Conservation (phyloP, 805 yeast species). For the Hermanozyma aechmeae region DNA sequence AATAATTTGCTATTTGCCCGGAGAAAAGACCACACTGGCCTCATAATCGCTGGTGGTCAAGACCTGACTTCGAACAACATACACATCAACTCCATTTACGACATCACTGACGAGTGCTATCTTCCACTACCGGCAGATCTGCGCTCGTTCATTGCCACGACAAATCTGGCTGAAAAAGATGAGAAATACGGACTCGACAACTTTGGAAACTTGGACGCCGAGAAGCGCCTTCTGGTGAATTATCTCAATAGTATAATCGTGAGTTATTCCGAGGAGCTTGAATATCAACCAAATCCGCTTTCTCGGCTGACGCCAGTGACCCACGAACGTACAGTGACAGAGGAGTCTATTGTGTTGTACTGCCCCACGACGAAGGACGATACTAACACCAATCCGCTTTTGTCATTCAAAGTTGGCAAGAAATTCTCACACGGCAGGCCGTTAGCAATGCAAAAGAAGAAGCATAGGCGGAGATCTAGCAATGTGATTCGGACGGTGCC, state of each 20-base stretch:
- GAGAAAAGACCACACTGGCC: slow-evolving; percentile 34
- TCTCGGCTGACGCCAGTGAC: neutral
- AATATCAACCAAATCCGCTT: slow-evolving; percentile 4
- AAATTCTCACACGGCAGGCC: slow-evolving; percentile 20
- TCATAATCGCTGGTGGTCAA: slow-evolving; percentile 47
- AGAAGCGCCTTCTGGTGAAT: slow-evolving; percentile 17
- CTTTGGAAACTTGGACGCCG: slow-evolving; percentile 8
- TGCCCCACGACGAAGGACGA: slow-evolving; percentile 15
- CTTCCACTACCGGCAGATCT: too few species aligned
- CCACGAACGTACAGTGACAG: slow-evolving; percentile 2
- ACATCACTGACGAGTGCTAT: too few species aligned
- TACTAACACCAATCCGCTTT: slow-evolving; percentile 18
- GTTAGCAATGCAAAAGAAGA: slow-evolving; percentile 21
- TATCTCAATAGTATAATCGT: slow-evolving; percentile 26
- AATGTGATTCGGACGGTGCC: slow-evolving; percentile 26
- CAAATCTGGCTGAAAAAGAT: slow-evolving; percentile 8
- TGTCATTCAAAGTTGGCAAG: slow-evolving; percentile 26
- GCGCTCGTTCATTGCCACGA: slow-evolving; percentile 2
- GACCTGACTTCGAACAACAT: slow-evolving; percentile 27
- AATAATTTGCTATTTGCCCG: slow-evolving; percentile 27
- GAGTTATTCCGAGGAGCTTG: slow-evolving; percentile 18
- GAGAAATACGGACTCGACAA: slow-evolving; percentile 4
- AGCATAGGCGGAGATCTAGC: neutral
- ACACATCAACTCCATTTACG: slow-evolving; percentile 19
- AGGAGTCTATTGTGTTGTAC: slow-evolving; percentile 24